Conservation (phyloP, 148 eudicot species). For the Drosera capensis region DNA sequence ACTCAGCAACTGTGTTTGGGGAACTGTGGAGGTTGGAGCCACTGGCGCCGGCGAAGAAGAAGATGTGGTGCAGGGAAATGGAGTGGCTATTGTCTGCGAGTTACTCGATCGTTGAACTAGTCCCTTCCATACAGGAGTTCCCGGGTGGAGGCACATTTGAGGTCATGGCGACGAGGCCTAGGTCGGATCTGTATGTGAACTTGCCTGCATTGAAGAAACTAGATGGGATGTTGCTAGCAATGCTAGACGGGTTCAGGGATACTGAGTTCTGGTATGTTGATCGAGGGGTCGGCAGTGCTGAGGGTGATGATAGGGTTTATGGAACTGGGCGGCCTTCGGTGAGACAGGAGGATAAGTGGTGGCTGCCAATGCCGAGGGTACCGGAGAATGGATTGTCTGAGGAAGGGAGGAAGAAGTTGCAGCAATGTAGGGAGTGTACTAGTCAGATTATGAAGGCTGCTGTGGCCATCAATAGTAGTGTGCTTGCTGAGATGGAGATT, state of each 20-base stretch:
- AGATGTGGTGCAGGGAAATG: constrained; percentile 18
- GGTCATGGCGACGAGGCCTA: constrained; percentile 14
- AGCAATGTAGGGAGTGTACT: constrained; percentile 80
- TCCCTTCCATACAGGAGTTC: constrained; percentile 13
- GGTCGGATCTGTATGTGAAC: constrained; percentile 14
- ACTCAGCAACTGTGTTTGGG: constrained; percentile 16
- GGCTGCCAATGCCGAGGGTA: constrained; percentile 87
- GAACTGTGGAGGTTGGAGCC: constrained; percentile 20
- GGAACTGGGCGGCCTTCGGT: constrained; percentile 65
- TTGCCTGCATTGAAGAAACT: constrained; percentile 17
- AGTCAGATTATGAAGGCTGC: constrained; percentile 94
- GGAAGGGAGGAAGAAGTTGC: constrained; percentile 70
- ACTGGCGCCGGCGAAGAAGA: constrained; percentile 12
- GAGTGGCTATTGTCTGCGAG: constrained; percentile 15
- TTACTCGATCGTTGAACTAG: constrained; percentile 14
- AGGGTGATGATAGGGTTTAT: constrained; percentile 24
- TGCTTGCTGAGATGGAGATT: constrained; percentile 92
- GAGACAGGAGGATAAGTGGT: constrained; percentile 95
- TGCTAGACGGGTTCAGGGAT: constrained; percentile 64
- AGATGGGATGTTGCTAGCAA: constrained; percentile 12
- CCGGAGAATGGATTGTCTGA: constrained; percentile 69
- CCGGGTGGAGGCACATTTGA: constrained; percentile 17
- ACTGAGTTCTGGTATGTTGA: constrained; percentile 76
- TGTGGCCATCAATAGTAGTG: constrained; percentile 77
- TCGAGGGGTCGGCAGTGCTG: constrained; percentile 34